Evolutionary conservation across 371 early-diverging fungal genomes (phyloP).

Genomic region (Apophysomyces elegans): DNA sequence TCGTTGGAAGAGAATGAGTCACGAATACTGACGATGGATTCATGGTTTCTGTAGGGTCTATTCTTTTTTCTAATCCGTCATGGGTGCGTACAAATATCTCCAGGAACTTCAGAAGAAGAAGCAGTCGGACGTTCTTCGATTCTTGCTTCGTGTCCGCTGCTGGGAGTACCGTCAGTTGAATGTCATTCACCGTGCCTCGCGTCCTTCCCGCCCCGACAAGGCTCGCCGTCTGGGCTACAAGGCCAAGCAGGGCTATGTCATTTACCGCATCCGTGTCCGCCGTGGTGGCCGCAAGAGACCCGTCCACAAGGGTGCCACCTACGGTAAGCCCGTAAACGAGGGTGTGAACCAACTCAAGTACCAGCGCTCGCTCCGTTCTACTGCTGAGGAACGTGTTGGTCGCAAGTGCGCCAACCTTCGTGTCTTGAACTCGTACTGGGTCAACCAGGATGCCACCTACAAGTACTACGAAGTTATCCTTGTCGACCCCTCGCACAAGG

Average conservation of each 20-base stretch:
- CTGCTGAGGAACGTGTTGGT: constrained; percentile 98
- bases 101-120: constrained; percentile 98
- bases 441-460: constrained; percentile 98
- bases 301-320: constrained; percentile 96
- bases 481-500: constrained; percentile 97
- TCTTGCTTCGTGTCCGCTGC: constrained; percentile 96
- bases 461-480: constrained; percentile 99
- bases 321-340: constrained; percentile 98
- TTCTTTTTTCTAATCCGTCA: neutral
- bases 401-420: constrained; percentile 94
- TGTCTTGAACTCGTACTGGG: constrained; percentile 99
- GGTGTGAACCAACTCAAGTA: constrained; percentile 98
- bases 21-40: no score
- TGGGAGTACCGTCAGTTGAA: constrained; percentile 99
- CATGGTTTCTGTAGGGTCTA: neutral
- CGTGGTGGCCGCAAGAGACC: constrained; percentile 98
- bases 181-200: constrained; percentile 97
- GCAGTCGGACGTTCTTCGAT: constrained; percentile 99
- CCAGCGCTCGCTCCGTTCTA: constrained; percentile 90
- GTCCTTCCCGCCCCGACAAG: constrained; percentile 99
- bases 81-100: constrained; percentile 87
- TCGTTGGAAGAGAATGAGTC: no score
- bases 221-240: constrained; percentile 99
- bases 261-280: constrained; percentile 98
- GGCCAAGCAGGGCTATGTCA: constrained; percentile 98